Conservation (phyloP, 345 rosid species). For the Linum tenue region DNA sequence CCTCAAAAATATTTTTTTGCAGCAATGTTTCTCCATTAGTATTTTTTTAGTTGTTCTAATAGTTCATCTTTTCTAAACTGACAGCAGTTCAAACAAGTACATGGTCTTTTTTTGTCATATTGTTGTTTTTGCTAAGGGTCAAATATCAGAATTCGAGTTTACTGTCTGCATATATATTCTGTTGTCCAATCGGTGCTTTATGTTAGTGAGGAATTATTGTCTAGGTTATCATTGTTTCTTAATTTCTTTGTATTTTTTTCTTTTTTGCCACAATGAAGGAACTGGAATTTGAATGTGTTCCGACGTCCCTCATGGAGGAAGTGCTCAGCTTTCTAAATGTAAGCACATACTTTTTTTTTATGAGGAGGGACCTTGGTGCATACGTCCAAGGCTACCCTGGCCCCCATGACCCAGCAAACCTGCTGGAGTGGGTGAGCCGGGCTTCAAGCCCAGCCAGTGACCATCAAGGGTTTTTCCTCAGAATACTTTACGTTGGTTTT, state of each 20-base stretch:
- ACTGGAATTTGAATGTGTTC: constrained; percentile 82
- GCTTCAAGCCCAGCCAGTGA: too few relatives aligned
- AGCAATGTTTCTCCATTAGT: too few relatives aligned
- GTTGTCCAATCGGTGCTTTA: neutral
- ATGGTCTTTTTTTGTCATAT: too few relatives aligned
- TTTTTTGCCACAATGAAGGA: constrained; percentile 42
- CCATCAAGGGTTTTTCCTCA: too few relatives aligned
- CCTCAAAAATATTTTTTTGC: too few relatives aligned
- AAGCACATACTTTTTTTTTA: constrained; percentile 13
- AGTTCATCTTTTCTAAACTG: too few relatives aligned
- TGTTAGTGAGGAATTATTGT: neutral
- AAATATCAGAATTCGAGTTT: too few relatives aligned
- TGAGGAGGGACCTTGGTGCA: neutral
- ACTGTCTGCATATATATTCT: neutral
- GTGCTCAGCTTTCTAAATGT: constrained; percentile 78
- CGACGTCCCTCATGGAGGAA: constrained; percentile 85
- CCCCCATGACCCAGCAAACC: too few relatives aligned
- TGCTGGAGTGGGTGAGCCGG: too few relatives aligned
- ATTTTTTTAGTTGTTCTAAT: too few relatives aligned
- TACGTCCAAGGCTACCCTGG: neutral
- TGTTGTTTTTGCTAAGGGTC: too few relatives aligned
- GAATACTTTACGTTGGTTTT: neutral
- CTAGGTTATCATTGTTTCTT: constrained; percentile 3
- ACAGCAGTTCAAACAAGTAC: too few relatives aligned
- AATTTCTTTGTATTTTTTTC: neutral